phyloP scores from a whole-genome alignment of 352 stramenopile genomes.

The Globisporangium cederbergense region DNA sequence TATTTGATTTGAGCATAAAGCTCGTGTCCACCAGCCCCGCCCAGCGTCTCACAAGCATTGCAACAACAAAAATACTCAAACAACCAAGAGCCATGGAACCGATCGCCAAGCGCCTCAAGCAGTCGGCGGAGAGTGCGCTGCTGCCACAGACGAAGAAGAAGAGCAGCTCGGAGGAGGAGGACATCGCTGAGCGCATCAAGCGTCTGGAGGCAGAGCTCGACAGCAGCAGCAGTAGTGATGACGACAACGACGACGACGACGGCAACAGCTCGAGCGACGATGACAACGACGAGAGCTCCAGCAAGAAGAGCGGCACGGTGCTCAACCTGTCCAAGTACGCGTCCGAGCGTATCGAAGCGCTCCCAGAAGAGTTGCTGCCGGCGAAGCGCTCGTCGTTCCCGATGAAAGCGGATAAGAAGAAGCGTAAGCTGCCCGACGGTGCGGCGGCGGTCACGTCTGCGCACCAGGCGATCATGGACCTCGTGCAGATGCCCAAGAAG shows the following conservation, averaged over 20 bases:
- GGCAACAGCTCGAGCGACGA: constrained; percentile 22
- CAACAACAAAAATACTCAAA: neutral
- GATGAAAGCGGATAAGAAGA: constrained; percentile 36
- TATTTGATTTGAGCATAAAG: neutral
- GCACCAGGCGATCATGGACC: constrained; percentile 34
- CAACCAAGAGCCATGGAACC: constrained; percentile 43
- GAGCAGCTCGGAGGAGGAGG: constrained; percentile 32
- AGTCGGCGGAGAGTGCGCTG: constrained; percentile 66
- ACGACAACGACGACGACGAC: constrained; percentile 21
- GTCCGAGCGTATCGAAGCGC: constrained; percentile 53
- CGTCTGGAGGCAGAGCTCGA: constrained; percentile 70
- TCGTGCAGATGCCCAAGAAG: constrained; percentile 62
- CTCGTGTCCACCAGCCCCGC: neutral
- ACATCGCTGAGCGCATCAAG: constrained; percentile 66
- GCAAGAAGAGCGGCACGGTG: constrained; percentile 20
- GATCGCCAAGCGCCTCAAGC: constrained; percentile 79
- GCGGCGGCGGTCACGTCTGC: constrained; percentile 26
- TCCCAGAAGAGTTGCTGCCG: constrained; percentile 58
- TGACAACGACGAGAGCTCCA: neutral
- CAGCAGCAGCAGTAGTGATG: constrained; percentile 16
- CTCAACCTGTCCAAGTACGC: constrained; percentile 70
- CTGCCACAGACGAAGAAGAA: constrained; percentile 21
- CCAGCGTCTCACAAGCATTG: neutral
- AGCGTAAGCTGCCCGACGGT: constrained; percentile 30
- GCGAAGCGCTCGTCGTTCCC: constrained; percentile 20